Conservation (phyloP, 129 eudicot species). For the Lactuca sativa region DNA sequence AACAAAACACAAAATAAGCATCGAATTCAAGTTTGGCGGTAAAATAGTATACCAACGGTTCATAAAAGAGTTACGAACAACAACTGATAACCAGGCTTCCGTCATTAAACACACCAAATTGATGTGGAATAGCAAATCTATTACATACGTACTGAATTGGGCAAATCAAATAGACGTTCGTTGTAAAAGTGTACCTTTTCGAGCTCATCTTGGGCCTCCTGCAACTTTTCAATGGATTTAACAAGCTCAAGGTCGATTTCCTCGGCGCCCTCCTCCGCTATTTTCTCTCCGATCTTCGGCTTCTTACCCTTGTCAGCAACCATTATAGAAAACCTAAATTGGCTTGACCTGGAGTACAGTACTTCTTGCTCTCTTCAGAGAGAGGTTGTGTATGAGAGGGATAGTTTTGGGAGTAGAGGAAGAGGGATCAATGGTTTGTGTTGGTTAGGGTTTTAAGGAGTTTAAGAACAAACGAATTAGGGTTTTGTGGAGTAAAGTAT, state of each 20-base stretch:
- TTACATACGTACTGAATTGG: not conserved
- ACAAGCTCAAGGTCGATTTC: conserved; percentile 60
- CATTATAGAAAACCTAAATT: conserved; percentile 39
- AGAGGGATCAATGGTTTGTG: conserved; percentile 14
- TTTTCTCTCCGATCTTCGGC: conserved; percentile 48
- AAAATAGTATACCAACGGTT: not conserved
- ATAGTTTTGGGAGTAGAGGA: not conserved
- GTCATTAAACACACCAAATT: conserved; percentile 6
- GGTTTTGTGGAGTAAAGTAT: conserved; percentile 38
- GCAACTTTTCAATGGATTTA: conserved; percentile 74
- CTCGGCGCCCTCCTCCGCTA: conserved; percentile 46
- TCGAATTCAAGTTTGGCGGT: conserved; percentile 1
- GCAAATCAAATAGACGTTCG: not conserved
- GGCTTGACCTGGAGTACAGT: conserved; percentile 18
- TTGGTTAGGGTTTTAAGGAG: conserved; percentile 47
- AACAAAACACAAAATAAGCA: conserved; percentile 1
- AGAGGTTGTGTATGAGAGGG: not conserved
- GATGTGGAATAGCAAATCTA: not conserved
- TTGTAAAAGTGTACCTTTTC: conserved; percentile 52
- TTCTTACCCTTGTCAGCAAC: conserved; percentile 83
- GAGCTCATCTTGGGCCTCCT: conserved; percentile 87
- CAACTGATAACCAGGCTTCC: conserved; percentile 1
- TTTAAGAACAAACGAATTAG: conserved; percentile 26
- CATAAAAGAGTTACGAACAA: not conserved
- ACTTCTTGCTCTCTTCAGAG: not conserved